Conservation (phyloP, 257 asterid species). For the Nicotiana otophora region DNA sequence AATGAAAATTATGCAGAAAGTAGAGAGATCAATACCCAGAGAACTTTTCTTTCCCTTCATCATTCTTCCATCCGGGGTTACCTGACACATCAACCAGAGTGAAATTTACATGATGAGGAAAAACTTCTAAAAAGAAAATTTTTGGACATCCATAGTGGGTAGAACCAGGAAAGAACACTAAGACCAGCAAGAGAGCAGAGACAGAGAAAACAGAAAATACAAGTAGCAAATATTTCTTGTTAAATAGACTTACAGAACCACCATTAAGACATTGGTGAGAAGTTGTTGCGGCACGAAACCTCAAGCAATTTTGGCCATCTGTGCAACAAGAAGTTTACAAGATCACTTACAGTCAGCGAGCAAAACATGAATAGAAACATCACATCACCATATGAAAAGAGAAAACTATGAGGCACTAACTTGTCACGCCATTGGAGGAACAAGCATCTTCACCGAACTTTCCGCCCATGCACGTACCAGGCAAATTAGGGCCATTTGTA, state of each 20-base stretch:
- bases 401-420: constrained; percentile 10
- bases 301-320: neutral
- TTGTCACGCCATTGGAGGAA: constrained; percentile 6
- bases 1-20: neutral
- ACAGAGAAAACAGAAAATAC: neutral
- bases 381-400: neutral
- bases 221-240: neutral
- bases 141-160: neutral
- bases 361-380: neutral
- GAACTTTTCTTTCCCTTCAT: constrained; percentile 26
- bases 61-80: constrained; percentile 25
- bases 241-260: neutral
- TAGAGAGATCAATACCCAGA: neutral
- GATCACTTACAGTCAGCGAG: neutral
- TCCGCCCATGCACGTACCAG: constrained; percentile 11
- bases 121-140: neutral
- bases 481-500: constrained; percentile 22
- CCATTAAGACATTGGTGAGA: constrained; percentile 5
- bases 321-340: neutral
- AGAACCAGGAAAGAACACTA: neutral
- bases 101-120: neutral
- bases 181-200: neutral
- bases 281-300: neutral
- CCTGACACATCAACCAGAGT: constrained; percentile 31
- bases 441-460: neutral